A percentile compares a stretch with the other conserved stretches of the same genome.
Conservation (phyloP, 192 early-diverging fungal species). For the Entomortierella chlamydospora region DNA sequence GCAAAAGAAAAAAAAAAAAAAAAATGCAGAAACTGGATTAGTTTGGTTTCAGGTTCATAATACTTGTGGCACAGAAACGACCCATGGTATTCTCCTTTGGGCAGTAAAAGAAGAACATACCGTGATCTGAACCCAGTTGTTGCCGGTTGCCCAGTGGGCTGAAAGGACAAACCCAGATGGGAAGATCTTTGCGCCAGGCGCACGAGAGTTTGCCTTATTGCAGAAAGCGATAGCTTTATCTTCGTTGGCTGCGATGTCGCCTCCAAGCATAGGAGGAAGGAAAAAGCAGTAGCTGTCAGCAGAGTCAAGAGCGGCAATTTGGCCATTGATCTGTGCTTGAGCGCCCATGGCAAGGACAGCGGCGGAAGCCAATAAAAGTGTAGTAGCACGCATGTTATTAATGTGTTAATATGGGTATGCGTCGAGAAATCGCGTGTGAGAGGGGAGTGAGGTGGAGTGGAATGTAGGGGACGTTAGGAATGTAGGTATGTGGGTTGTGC, state of each 20-base stretch:
- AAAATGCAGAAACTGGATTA: neutral
- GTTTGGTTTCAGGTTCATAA: too few species aligned
- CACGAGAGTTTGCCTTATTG: conserved; percentile 55
- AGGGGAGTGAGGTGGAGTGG: neutral
- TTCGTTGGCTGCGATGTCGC: conserved; percentile 60
- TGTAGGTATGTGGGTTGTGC: neutral
- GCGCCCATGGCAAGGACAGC: conserved; percentile 36
- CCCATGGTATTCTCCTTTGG: too few species aligned
- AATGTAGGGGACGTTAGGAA: too few species aligned
- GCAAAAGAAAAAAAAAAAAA: neutral
- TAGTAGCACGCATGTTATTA: conserved; percentile 39
- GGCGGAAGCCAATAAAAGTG: conserved; percentile 30
- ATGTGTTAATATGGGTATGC: neutral
- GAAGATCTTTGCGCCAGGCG: conserved; percentile 59
- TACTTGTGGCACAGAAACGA: neutral
- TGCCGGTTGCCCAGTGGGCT: conserved; percentile 55
- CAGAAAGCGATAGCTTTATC: conserved; percentile 63
- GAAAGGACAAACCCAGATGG: conserved; percentile 60
- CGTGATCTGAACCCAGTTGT: conserved; percentile 65
- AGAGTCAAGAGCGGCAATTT: conserved; percentile 38
- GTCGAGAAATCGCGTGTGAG: too few species aligned
- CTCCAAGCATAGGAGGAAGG: conserved; percentile 49
- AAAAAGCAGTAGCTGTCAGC: conserved; percentile 48
- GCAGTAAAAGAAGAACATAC: conserved; percentile 21
- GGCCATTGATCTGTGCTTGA: conserved; percentile 37